These are phyloP conservation scores for Didymella sp. DNA, from an alignment of 2,329 filamentous ascomycete genomes.

Conservation along the genomic window DNA sequence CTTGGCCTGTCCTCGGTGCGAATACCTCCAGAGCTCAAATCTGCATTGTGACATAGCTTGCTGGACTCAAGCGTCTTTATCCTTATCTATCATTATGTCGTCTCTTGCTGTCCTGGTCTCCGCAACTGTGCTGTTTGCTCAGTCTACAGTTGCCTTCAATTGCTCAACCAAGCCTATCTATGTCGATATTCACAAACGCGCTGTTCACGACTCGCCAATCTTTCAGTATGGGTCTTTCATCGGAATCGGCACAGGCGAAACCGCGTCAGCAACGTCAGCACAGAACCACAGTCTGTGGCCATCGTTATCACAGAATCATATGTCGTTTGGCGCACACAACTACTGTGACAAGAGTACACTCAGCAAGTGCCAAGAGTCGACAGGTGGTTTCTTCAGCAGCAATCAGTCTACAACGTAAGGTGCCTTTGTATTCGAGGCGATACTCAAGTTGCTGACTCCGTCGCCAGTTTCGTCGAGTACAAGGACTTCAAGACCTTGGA, in stretches of 20 bases:
- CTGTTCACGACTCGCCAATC: conserved; percentile 49
- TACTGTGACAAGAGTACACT: conserved; percentile 50
- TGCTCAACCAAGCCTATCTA: conserved; percentile 52
- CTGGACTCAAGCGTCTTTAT: conserved; percentile 38
- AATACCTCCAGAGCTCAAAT: background rate
- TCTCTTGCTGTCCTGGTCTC: conserved; percentile 36
- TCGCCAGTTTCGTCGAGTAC: conserved; percentile 33
- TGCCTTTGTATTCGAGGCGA: background rate
- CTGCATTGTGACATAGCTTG: conserved; percentile 29
- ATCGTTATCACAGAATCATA: conserved; percentile 53
- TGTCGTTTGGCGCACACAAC: conserved; percentile 45
- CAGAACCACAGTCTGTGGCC: conserved; percentile 57
- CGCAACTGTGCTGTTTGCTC: conserved; percentile 46
- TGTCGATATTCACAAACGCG: conserved; percentile 54
- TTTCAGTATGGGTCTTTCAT: conserved; percentile 57
- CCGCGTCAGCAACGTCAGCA: conserved; percentile 40
- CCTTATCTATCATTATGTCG: conserved; percentile 34
- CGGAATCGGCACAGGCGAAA: conserved; percentile 46
- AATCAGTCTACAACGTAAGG: conserved; percentile 44
- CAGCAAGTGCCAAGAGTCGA: conserved; percentile 41
- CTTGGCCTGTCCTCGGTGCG: conserved; percentile 20
- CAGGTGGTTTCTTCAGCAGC: conserved; percentile 45
- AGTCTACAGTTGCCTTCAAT: conserved; percentile 48
- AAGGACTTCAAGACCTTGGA: conserved; percentile 39
- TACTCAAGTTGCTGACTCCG: conserved; percentile 18